Base-by-base conservation (phyloP, 176 grass and related monocot species). In the Cenchrus americanus region DNA sequence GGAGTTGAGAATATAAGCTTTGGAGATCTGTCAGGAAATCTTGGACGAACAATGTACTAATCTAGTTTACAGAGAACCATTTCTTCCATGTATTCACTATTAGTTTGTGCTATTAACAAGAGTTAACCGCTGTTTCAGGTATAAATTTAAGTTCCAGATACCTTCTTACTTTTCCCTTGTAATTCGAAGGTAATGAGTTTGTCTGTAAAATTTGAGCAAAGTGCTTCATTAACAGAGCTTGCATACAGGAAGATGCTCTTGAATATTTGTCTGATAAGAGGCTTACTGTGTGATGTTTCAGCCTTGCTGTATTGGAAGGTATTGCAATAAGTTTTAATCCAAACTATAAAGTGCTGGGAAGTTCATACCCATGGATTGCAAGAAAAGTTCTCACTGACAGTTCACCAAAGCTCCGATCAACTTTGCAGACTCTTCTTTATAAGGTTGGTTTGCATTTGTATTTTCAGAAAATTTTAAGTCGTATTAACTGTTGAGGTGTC, bases 321-420 rank as follows among this genome's bases (percentile, higher is more conserved):
- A 93, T 98, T 80, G 96, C 96, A 61, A 87, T 98, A 43, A 85
- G 93, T 73, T 95, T 98, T 21, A 83, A 95, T 88, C 92, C 92
- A 85, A 92, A 95, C 80, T 98, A 98, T 78, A 98, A 98, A 89
- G 96, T 98, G 48, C 85, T 98, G 75, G 82, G 93, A 77, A 98
- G 92, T 84, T 98, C 96, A 67, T 98, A 98, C 80, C 96, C 96
- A 68, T 98, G 96, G 96, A 95, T 98, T 88, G 96, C 96, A 83
- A 94, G 93, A 91, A 98, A 98, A 88, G 96, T 98, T 93, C 90
- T 98, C 66, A 98, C 96, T 50, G 93, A 98, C 46, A 91, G 63
- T 78, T 98, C 96, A 84, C 91, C 96, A 64, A 91, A 98, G 27
- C 96, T 98, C 62, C 86, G 74, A 85, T 86, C 92, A 80, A 90